These are phyloP conservation scores for Apiospora malaysiana DNA, from an alignment of 2,329 filamentous ascomycete genomes.

Conservation along the genomic window DNA sequence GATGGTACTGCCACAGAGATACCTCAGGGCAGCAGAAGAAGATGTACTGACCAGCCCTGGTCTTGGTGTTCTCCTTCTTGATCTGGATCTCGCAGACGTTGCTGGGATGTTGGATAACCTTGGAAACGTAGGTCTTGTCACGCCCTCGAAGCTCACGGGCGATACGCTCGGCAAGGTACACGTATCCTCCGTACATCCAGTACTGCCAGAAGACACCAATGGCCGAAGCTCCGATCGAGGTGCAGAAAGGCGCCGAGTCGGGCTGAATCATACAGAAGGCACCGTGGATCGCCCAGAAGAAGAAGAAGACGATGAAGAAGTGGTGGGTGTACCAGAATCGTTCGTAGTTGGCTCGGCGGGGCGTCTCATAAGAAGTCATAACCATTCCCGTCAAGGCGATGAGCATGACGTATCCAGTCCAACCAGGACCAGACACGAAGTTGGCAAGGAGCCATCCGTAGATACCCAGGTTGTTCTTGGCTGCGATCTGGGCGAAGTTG, in stretches of 20 bases:
- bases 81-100: slow-evolving; percentile 92
- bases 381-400: slow-evolving; percentile 80
- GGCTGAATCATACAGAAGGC: slow-evolving; percentile 91
- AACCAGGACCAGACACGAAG: slow-evolving; percentile 79
- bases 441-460: slow-evolving; percentile 80
- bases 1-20: slow-evolving; percentile 88
- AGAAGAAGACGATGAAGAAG: slow-evolving; percentile 85
- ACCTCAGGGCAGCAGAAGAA: slow-evolving; percentile 88
- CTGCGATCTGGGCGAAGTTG: slow-evolving; percentile 80
- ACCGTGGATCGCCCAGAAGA: slow-evolving; percentile 90
- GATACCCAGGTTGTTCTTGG: slow-evolving; percentile 77
- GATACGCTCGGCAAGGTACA: slow-evolving; percentile 80
- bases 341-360: slow-evolving; percentile 81
- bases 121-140: slow-evolving; percentile 86
- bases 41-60: slow-evolving; percentile 83
- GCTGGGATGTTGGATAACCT: slow-evolving; percentile 88
- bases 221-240: slow-evolving; percentile 67
- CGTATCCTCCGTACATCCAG: slow-evolving; percentile 84
- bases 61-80: slow-evolving; percentile 87
- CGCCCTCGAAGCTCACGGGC: slow-evolving; percentile 79
- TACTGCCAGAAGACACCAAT: slow-evolving; percentile 88
- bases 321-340: slow-evolving; percentile 93
- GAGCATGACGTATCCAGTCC: slow-evolving; percentile 87
- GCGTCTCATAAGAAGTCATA: slow-evolving; percentile 77
- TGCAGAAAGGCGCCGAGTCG: slow-evolving; percentile 80